Conservation (phyloP, 2,329 filamentous ascomycete genomes). For the Fusarium neocosmosporiellum region DNA sequence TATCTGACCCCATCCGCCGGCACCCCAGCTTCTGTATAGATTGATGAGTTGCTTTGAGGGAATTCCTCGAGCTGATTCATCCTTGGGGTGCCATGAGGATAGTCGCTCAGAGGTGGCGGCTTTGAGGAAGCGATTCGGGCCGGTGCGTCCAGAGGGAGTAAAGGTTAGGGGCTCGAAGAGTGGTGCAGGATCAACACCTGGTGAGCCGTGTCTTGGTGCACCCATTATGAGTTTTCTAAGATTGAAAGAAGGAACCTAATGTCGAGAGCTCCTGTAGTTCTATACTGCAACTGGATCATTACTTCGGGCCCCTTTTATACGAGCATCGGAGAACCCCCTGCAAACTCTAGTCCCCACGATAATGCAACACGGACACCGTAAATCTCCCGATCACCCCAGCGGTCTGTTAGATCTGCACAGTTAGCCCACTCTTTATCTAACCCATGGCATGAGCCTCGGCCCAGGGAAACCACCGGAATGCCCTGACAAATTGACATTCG, state of each 20-base stretch:
- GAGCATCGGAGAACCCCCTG: not conserved
- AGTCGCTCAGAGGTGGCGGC: slow-evolving; percentile 32
- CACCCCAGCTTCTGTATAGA: slow-evolving; percentile 28
- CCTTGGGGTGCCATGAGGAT: slow-evolving; percentile 24
- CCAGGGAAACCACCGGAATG: not conserved
- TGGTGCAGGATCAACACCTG: slow-evolving; percentile 23
- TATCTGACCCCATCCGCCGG: slow-evolving; percentile 26
- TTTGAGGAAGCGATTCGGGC: slow-evolving; percentile 30
- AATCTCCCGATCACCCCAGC: not conserved
- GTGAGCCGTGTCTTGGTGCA: slow-evolving; percentile 17
- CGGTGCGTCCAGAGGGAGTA: slow-evolving; percentile 21
- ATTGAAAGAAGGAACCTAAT: not conserved
- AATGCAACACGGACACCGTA: not conserved
- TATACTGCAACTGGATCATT: not conserved
- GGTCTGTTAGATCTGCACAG: not conserved
- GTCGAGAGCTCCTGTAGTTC: not conserved
- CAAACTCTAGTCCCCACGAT: not conserved
- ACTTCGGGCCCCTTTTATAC: not conserved
- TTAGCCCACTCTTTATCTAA: not conserved
- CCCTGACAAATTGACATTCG: not conserved
- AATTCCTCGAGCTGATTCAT: slow-evolving; percentile 28
- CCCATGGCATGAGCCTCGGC: not conserved
- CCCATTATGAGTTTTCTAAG: slow-evolving; percentile 8
- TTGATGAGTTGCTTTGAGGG: slow-evolving; percentile 25
- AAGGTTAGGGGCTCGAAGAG: slow-evolving; percentile 25